A percentile compares a stretch with the other conserved stretches of the same genome.
Conservation (phyloP, 2,329 filamentous ascomycete genomes). For the Pyrenophora graminea region DNA sequence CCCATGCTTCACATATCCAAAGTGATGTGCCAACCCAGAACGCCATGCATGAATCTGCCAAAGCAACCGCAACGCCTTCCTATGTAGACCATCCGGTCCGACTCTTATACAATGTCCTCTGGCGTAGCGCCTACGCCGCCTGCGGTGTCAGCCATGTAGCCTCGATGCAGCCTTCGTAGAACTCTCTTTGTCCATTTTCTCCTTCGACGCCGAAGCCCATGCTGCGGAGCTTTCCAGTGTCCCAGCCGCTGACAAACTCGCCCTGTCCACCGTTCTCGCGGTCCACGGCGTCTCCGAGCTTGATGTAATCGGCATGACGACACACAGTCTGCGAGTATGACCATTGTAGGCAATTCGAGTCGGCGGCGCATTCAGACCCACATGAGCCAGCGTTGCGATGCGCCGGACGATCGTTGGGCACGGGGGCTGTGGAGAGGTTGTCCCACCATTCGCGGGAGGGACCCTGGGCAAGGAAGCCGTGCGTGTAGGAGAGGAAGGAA, state of each 20-base stretch:
- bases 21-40: conserved; percentile 26
- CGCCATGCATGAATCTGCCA: conserved; percentile 30
- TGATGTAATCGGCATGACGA: conserved; percentile 44
- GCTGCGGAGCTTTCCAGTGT: conserved; percentile 41
- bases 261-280: conserved; percentile 40
- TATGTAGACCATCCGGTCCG: conserved; percentile 13
- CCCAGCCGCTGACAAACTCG: conserved; percentile 47
- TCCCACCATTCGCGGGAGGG: conserved; percentile 44
- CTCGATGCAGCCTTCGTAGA: conserved; percentile 42
- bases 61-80: conserved; percentile 33
- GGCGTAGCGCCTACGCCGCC: conserved; percentile 19
- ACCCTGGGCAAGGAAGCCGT: conserved; percentile 38
- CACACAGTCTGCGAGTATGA: conserved; percentile 46
- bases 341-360: conserved; percentile 43
- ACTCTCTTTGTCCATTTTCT: conserved; percentile 36
- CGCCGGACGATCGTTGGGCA: conserved; percentile 42
- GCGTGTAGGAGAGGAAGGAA: conserved; percentile 45
- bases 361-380: conserved; percentile 41
- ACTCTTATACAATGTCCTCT: conserved; percentile 5
- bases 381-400: conserved; percentile 41
- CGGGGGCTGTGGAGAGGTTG: conserved; percentile 39
- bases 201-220: conserved; percentile 43
- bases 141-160: conserved; percentile 47
- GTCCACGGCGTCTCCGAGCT: conserved; percentile 41
- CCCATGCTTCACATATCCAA: conserved; percentile 12